A percentile compares a stretch with the other conserved stretches of the same genome.
These are phyloP conservation scores for Amylostereum chailletii DNA, from an alignment of 1,284 basidiomycete genomes.

Conservation along the genomic window DNA sequence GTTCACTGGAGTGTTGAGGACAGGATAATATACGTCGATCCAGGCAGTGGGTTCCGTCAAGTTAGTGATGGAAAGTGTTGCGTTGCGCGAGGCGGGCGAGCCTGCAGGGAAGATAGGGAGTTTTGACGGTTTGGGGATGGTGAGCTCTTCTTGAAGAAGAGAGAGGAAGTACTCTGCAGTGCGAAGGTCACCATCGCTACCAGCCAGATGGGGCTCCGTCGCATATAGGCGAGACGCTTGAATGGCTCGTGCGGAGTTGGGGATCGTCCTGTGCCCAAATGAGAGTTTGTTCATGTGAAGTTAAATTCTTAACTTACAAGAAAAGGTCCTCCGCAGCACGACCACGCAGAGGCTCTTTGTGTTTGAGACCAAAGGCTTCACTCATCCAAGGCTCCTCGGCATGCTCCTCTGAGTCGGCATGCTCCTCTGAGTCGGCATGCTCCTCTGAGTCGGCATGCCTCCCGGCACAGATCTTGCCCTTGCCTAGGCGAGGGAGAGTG, in stretches of 20 bases:
- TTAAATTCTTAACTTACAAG: constrained; percentile 9
- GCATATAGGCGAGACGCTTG: constrained; percentile 50
- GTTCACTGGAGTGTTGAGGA: constrained; percentile 70
- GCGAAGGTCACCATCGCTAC: constrained; percentile 52
- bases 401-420: background rate
- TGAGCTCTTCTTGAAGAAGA: constrained; percentile 55
- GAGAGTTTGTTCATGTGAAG: background rate
- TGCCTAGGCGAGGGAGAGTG: background rate
- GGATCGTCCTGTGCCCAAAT: constrained; percentile 37
- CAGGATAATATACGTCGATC: constrained; percentile 79
- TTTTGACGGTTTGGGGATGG: constrained; percentile 33
- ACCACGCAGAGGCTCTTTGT: background rate
- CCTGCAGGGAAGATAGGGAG: constrained; percentile 61
- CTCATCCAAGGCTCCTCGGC: constrained; percentile 2
- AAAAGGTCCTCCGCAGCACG: constrained; percentile 14
- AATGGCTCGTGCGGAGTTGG: constrained; percentile 45
- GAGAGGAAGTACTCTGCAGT: constrained; percentile 58
- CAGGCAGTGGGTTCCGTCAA: constrained; percentile 51
- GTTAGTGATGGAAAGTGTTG: constrained; percentile 48
- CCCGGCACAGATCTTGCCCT: background rate
- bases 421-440: background rate
- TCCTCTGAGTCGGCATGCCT: background rate
- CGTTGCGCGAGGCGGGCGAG: constrained; percentile 49
- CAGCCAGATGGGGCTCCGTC: constrained; percentile 66
- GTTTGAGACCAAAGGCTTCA: constrained; percentile 9